Percentiles rank a stretch among this genome's conserved stretches.
Conservation (phyloP, 306 rosid species). For the Prunus persica region DNA sequence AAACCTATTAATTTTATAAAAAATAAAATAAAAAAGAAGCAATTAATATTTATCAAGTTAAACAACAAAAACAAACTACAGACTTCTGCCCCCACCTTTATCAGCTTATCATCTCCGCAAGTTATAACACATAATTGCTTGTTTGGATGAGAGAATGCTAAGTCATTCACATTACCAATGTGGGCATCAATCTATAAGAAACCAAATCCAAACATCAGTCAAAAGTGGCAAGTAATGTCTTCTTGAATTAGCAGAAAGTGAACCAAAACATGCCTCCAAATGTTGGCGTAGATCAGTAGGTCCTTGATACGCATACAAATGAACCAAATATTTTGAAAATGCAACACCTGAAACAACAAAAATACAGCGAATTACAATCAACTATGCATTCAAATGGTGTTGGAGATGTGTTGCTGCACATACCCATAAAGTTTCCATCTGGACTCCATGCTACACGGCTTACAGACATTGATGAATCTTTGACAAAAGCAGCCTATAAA, state of each 20-base stretch:
- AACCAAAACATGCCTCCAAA: slow-evolving; percentile 40
- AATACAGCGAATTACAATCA: slow-evolving; percentile 21
- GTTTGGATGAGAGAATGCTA: slow-evolving; percentile 26
- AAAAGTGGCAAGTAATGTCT: slow-evolving; percentile 13
- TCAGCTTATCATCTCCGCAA: slow-evolving; percentile 70
- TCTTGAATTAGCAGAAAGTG: slow-evolving; percentile 20
- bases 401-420: slow-evolving; percentile 10
- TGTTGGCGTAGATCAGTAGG: slow-evolving; percentile 53
- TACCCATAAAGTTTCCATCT: slow-evolving; percentile 69
- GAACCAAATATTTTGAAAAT: slow-evolving; percentile 61
- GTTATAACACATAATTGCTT: slow-evolving; percentile 39
- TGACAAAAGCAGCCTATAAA: slow-evolving; percentile 43
- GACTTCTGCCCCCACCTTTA: slow-evolving; percentile 38
- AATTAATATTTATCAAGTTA: background rate
- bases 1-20: slow-evolving; percentile 43
- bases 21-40: background rate
- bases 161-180: slow-evolving; percentile 18
- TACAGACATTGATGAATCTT: slow-evolving; percentile 52
- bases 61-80: background rate
- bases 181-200: slow-evolving; percentile 22
- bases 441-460: slow-evolving; percentile 69
- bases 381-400: background rate
- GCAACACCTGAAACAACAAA: slow-evolving; percentile 55
- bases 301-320: slow-evolving; percentile 51
- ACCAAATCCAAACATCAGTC: slow-evolving; percentile 20